Percentiles rank a stretch among this genome's conserved stretches.
These are phyloP conservation scores for Malus hybrid DNA, from an alignment of 331 rosid species.

Conservation along the genomic window DNA sequence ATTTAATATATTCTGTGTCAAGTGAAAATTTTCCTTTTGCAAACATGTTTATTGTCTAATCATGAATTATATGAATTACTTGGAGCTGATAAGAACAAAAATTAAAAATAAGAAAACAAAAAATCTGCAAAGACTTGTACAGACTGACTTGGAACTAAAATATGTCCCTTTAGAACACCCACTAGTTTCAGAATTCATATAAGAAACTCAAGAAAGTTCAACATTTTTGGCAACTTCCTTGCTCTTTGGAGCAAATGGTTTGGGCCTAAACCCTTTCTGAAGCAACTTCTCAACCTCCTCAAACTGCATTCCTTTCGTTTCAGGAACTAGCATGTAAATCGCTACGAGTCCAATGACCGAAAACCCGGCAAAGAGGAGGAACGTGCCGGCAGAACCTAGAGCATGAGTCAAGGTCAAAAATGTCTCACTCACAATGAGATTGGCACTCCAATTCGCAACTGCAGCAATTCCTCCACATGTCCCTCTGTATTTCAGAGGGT, in stretches of 20 bases:
- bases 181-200: too few species aligned
- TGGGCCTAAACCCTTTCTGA: slow-evolving; percentile 27
- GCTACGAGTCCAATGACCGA: slow-evolving; percentile 41
- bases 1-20: background rate
- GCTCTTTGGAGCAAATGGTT: slow-evolving; percentile 2
- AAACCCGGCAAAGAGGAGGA: slow-evolving; percentile 59
- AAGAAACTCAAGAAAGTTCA: background rate
- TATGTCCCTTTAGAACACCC: background rate
- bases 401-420: slow-evolving; percentile 47
- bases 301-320: slow-evolving; percentile 59
- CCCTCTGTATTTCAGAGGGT: slow-evolving; percentile 67
- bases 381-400: slow-evolving; percentile 54
- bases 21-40: too few species aligned
- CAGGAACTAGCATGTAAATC: slow-evolving; percentile 47
- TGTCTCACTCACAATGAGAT: slow-evolving; percentile 61
- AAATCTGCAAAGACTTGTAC: background rate
- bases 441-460: slow-evolving; percentile 66
- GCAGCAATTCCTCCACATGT: slow-evolving; percentile 87
- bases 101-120: too few species aligned
- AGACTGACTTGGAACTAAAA: background rate
- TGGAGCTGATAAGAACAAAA: too few species aligned
- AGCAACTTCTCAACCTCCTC: slow-evolving; percentile 67
- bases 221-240: background rate
- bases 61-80: too few species aligned
- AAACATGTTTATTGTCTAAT: too few species aligned